phyloP scores from a whole-genome alignment of 345 rosid genomes.

The Psidium friedrichsthalianum region DNA sequence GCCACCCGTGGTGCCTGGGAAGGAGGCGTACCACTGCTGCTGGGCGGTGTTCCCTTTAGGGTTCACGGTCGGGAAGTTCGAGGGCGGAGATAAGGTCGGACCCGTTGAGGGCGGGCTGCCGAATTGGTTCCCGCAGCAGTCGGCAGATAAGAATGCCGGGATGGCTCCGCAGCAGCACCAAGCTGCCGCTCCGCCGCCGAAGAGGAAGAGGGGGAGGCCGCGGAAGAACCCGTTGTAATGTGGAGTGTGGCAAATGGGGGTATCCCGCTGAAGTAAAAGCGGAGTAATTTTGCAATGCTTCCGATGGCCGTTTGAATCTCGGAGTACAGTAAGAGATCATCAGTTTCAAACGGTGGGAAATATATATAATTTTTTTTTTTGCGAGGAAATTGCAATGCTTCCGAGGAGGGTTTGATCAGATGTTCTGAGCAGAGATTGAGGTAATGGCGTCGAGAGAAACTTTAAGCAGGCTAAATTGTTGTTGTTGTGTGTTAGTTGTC shows the following conservation, averaged over 20 bases:
- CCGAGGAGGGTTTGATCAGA: background rate
- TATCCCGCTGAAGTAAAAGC: background rate
- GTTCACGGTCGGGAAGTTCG: slow-evolving; percentile 19
- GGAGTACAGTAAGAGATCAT: background rate
- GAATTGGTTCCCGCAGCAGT: slow-evolving; percentile 21
- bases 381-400: background rate
- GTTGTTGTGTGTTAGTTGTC: background rate
- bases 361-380: background rate
- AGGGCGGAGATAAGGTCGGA: slow-evolving; percentile 9
- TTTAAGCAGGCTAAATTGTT: background rate
- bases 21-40: slow-evolving; percentile 73
- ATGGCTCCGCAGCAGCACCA: background rate
- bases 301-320: background rate
- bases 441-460: background rate
- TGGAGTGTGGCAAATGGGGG: background rate
- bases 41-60: slow-evolving; percentile 90
- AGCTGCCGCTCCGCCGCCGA: background rate
- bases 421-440: background rate
- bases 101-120: background rate
- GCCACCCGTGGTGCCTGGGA: slow-evolving; percentile 74
- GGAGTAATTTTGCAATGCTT: background rate
- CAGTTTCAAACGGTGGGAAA: background rate
- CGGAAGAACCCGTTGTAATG: slow-evolving; percentile 33
- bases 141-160: slow-evolving; percentile 44
- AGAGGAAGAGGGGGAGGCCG: slow-evolving; percentile 77